Evolutionary conservation across 2,329 filamentous ascomycete genomes (phyloP).

Genomic region (Amylocarpus encephaloides): DNA sequence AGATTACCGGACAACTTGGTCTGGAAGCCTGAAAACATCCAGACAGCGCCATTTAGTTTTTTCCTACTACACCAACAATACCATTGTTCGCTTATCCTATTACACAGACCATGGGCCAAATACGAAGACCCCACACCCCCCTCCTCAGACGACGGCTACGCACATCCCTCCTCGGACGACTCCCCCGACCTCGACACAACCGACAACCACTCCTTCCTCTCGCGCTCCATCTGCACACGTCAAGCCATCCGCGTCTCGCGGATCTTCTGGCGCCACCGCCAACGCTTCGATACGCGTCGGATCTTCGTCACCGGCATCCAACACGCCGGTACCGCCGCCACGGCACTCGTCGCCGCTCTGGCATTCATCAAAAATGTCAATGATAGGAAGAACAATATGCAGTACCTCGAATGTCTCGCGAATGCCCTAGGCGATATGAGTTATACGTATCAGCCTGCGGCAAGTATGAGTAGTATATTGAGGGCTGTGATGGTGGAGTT

Average conservation of each 20-base stretch:
- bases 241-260: slow-evolving; percentile 47
- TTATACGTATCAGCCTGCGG: slow-evolving; percentile 46
- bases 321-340: slow-evolving; percentile 48
- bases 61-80: slow-evolving; percentile 52
- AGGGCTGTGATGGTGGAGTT: slow-evolving; percentile 47
- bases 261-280: slow-evolving; percentile 50
- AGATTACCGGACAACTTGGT: slow-evolving; percentile 42
- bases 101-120: slow-evolving; percentile 47
- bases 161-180: slow-evolving; percentile 17
- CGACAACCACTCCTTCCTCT: slow-evolving; percentile 39
- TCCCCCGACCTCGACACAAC: slow-evolving; percentile 29
- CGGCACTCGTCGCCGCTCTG: slow-evolving; percentile 46
- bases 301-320: slow-evolving; percentile 46
- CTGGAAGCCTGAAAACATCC: slow-evolving; percentile 46
- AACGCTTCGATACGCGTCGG: slow-evolving; percentile 44
- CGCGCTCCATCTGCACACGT: slow-evolving; percentile 47
- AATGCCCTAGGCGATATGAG: slow-evolving; percentile 47
- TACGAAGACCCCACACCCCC: slow-evolving; percentile 37
- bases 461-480: slow-evolving; percentile 46
- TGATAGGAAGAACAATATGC: slow-evolving; percentile 37
- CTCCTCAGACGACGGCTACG: slow-evolving; percentile 19
- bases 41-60: slow-evolving; percentile 43
- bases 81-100: slow-evolving; percentile 45
- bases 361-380: slow-evolving; percentile 34
- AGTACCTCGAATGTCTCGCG: slow-evolving; percentile 48